Evolutionary conservation across 371 early-diverging fungal genomes (phyloP), one percentile per base, ranked within the genome.

Genomic region (Paramicrosporidium saccamoebae): DNA sequence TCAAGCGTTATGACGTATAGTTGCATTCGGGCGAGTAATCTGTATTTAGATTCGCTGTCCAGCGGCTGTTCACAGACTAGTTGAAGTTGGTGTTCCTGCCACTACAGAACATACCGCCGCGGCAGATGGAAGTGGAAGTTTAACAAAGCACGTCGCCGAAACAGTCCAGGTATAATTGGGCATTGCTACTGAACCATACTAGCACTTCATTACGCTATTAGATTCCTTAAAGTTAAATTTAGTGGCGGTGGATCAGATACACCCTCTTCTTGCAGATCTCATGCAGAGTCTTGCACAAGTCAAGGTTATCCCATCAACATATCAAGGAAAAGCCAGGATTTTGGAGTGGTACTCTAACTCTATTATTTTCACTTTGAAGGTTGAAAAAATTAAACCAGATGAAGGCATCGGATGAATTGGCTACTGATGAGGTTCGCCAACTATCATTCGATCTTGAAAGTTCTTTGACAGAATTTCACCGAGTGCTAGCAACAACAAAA

Each of bases 381-480:
- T 45, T 88, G 5, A 75, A 81, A 12, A 56, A 56, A 3, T 31
- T 84, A 23, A 75, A 88, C 36, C 44, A 59, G 8, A 77, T 78
- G 79, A 74, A 69, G 44, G 77, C 77, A 8, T 61, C 58, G 21
- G 84, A 86, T 16, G 64, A 64, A 29, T 44, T 90, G n/a, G 51
- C 51, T 9, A 64, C 62, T 14, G 73, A 77, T 17, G 79, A 90
- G 38, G 57, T 58, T 3, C 53, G 88, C 16, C 92, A 90, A 43
- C 45, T 90, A 35, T 35, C 66, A 15, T 90, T 90, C 49, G 92
- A 90, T 30, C 48, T 90, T 22, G 86, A 81, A 24, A 69, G 60
- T 10, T 44, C 58, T 5, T 52, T 60, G 26, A 46, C 44, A 15
- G 57, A 52, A 6, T 65, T 65, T 31, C 53, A 53, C 34, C 46